Evolutionary conservation across 2,329 filamentous ascomycete genomes (phyloP).

Genomic region (Nigrograna mackinnonii): DNA sequence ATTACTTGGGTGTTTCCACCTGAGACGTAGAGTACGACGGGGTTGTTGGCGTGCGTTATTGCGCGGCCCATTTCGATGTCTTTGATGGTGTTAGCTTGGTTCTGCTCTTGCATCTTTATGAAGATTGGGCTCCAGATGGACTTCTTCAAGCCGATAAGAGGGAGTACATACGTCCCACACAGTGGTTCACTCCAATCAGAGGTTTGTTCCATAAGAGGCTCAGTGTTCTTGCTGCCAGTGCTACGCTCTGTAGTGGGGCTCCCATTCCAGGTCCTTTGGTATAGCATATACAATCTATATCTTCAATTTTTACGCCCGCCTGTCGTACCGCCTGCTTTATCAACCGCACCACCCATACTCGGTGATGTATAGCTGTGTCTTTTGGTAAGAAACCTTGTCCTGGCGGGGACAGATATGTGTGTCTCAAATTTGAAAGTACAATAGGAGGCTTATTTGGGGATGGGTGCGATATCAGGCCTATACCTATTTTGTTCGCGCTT

Average conservation of each 20-base stretch:
- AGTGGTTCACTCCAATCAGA: constrained; percentile 97
- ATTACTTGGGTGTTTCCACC: constrained; percentile 98
- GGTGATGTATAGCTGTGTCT: constrained; percentile 92
- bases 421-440: constrained; percentile 88
- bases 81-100: constrained; percentile 9
- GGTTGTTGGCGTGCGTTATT: constrained; percentile 88
- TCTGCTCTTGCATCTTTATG: background rate
- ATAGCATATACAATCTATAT: constrained; percentile 93
- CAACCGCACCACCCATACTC: constrained; percentile 79
- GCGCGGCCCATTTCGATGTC: constrained; percentile 97
- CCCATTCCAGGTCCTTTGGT: constrained; percentile 97
- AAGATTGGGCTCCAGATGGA: background rate
- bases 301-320: constrained; percentile 56
- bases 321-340: constrained; percentile 77
- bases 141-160: background rate
- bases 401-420: constrained; percentile 90
- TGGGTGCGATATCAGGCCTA: constrained; percentile 86
- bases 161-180: constrained; percentile 71
- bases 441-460: constrained; percentile 48
- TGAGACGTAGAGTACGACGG: constrained; percentile 92
- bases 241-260: constrained; percentile 84
- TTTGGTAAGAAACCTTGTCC: constrained; percentile 95
- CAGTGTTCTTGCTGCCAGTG: constrained; percentile 81
- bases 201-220: constrained; percentile 82
- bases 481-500: constrained; percentile 95